Base-by-base conservation (phyloP, 768 basidiomycete genomes). In the Phaeotremella fagi region DNA sequence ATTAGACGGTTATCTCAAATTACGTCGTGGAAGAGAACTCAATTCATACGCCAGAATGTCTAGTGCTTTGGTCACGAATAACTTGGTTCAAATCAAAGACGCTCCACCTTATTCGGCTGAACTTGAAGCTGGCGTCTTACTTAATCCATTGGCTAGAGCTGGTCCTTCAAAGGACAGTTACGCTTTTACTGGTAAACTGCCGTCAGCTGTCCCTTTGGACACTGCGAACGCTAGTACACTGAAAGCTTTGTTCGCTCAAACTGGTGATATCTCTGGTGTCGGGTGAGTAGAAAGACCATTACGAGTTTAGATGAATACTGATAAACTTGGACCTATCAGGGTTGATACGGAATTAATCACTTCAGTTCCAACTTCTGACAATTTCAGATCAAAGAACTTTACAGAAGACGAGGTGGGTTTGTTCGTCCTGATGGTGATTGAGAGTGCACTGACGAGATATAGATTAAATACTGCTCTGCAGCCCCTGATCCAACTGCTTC, bases 111-210 rank as follows among this genome's bases (percentile, higher is more conserved):
- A 90, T 77, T 76, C 80, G 44, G 80, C 81, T 46, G 92, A 98
- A 57, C 80, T 94, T 59, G 95, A 98, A 75, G 80, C 79, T 45
- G 80, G 84, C 26, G 88, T 95, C 35, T 80, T 97, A 35, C 79
- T 97, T 71, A 98, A 98, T 80, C 88, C 94, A 0, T 77, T 90
- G 75, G 92, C 91, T 12, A 82, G 94, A n/a, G 85, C 82, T 83
- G 68, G 84, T 89, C 73, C 77, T 80, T 64, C 63, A 63, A 94
- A 92, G 82, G 85, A 89, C 61, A 87, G 86, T 66, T 95, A 86
- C 72, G 82, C 83, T 9, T 97, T 88, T 81, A 80, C 79, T 25
- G 77, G 81, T 50, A 82, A 84, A 69, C 77, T 88, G 38, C 74
- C 81, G 25, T 75, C 76, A 52, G 75, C 78, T 7, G 74, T 82